phyloP scores from a whole-genome alignment of 2,329 filamentous ascomycete species.

The Fusarium tuaranense region DNA sequence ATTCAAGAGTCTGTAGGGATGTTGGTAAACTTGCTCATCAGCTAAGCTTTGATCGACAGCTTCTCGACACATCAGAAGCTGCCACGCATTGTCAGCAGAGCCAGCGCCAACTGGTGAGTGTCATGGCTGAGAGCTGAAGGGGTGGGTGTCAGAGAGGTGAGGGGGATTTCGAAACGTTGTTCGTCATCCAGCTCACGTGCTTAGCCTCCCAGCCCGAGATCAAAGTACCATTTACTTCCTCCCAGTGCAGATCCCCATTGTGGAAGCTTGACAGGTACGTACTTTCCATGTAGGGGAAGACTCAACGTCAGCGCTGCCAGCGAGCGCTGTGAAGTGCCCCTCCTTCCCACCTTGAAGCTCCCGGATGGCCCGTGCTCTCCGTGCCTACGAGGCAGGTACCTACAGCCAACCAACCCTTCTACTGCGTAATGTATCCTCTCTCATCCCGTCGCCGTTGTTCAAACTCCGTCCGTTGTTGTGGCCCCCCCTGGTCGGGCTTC shows the following conservation, averaged over 20 bases:
- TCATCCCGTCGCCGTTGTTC: constrained; percentile 13
- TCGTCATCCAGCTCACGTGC: constrained; percentile 35
- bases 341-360: constrained; percentile 33
- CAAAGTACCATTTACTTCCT: constrained; percentile 25
- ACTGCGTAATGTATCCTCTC: constrained; percentile 4
- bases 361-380: constrained; percentile 38
- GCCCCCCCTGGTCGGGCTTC: constrained; percentile 14
- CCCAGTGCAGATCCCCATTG: constrained; percentile 14
- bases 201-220: constrained; percentile 1
- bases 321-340: constrained; percentile 21
- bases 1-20: not conserved
- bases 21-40: not conserved
- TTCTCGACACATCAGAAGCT: not conserved
- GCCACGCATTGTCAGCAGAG: constrained; percentile 11
- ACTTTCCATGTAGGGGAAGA: constrained; percentile 14
- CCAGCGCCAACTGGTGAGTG: not conserved
- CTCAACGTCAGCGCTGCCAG: constrained; percentile 39
- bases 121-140: constrained; percentile 8
- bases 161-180: constrained; percentile 22
- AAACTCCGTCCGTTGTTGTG: constrained; percentile 3
- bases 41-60: not conserved
- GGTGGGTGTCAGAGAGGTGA: constrained; percentile 16
- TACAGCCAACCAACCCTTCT: not conserved
- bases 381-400: constrained; percentile 17
- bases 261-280: constrained; percentile 21